Percentiles rank a stretch among this genome's conserved stretches.
These are phyloP conservation scores for Anthoceros angustus DNA, from an alignment of 225 moss, liverwort and hornwort genomes.

Conservation along the genomic window DNA sequence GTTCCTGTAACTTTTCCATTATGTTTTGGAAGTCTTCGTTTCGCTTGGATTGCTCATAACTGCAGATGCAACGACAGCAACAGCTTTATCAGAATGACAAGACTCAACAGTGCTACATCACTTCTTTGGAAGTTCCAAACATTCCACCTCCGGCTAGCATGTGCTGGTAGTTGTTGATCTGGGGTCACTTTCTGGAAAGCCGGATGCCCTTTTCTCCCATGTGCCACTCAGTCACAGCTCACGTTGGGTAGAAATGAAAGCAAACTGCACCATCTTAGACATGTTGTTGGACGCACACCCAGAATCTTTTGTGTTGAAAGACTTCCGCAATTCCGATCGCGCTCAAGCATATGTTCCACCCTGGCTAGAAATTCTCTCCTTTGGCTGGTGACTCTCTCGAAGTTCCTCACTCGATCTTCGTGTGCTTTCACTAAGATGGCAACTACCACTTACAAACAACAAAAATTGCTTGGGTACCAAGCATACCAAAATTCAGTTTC, in stretches of 20 bases:
- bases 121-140: too few species aligned
- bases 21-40: too few species aligned
- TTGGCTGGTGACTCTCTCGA: slow-evolving; percentile 82
- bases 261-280: too few species aligned
- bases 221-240: too few species aligned
- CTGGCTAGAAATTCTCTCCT: slow-evolving; percentile 68
- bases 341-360: slow-evolving; percentile 82
- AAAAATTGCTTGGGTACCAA: slow-evolving; percentile 3
- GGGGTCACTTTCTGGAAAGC: slow-evolving; percentile 59
- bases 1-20: too few species aligned
- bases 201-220: slow-evolving; percentile 86
- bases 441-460: background rate
- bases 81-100: too few species aligned
- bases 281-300: too few species aligned
- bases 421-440: slow-evolving; percentile 35
- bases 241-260: too few species aligned
- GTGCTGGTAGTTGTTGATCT: slow-evolving; percentile 21
- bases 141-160: slow-evolving; percentile 26
- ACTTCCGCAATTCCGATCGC: slow-evolving; percentile 86
- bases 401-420: slow-evolving; percentile 80
- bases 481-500: slow-evolving; percentile 65
- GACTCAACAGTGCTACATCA: background rate
- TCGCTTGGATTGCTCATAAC: too few species aligned
- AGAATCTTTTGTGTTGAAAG: background rate
- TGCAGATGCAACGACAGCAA: too few species aligned